phyloP scores from a whole-genome alignment of 73 alveolate genomes.

The Paramecium biaurelia region DNA sequence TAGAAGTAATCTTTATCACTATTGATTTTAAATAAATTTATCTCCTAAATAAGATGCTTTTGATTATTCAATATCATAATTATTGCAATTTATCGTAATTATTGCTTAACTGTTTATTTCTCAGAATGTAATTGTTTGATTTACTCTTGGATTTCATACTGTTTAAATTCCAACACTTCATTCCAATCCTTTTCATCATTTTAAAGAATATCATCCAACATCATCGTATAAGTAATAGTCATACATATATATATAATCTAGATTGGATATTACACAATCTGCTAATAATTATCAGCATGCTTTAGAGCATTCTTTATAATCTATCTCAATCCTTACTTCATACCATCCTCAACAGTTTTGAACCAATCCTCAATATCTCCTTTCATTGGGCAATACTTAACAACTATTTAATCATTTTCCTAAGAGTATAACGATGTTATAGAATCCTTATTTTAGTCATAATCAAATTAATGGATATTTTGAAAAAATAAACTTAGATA shows the following conservation, averaged over 20 bases:
- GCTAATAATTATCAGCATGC: not conserved
- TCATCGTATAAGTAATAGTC: not conserved
- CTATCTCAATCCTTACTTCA: not conserved
- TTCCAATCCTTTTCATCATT: slow-evolving; percentile 11
- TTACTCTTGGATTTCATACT: not conserved
- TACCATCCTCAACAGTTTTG: not conserved
- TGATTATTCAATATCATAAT: not conserved
- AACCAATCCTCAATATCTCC: slow-evolving; percentile 13
- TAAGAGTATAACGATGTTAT: not conserved
- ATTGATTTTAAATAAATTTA: not conserved
- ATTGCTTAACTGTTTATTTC: not conserved
- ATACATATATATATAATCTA: not conserved
- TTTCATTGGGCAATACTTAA: slow-evolving; percentile 2
- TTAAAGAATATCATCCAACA: not conserved
- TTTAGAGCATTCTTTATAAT: not conserved
- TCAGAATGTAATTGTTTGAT: not conserved
- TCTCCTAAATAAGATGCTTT: not conserved
- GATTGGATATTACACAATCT: not conserved
- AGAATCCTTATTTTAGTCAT: not conserved
- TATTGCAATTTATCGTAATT: not conserved
- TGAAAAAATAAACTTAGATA: not conserved
- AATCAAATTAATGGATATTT: slow-evolving; percentile 2
- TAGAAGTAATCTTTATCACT: not conserved
- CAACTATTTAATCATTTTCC: not conserved
- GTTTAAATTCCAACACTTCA: not conserved